Base-by-base conservation (phyloP, 768 basidiomycete genomes). In the Hericium coralloides region DNA sequence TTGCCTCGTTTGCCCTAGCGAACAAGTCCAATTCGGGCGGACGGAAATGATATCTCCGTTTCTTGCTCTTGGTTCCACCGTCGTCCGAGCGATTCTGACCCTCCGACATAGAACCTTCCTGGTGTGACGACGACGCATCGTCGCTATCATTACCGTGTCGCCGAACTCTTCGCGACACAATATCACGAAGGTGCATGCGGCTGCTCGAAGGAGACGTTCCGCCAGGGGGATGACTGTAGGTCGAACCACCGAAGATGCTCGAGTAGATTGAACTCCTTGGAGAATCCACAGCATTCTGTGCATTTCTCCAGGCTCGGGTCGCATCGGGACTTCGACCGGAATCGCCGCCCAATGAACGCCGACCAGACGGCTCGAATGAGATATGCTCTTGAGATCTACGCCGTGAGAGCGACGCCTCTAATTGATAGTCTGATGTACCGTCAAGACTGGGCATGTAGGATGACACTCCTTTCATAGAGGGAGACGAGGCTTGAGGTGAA, bases 361-460 rank as follows among this genome's bases (percentile, higher is more conserved):
- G 72, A 10, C 75, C 72, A 5, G 74, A 72, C n/a, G 84, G 85
- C 57, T 85, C 81, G 59, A 86, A 85, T 1, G 83, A 81, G 31
- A 83, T 59, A 36, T 69, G 73, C 10, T 74, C 80, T 52, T 85
- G 66, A 3, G 76, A 76, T 49, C 69, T 70, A 41, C 69, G 57
- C 36, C 65, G 56, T 31, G 61, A 58, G 18, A 62, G 41, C 17
- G 60, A 62, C 1, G 61, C 58, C 1, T 56, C 56, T 17, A 64
- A 41, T 23, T 57, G 55, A 38, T 57, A 52, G 22, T 52, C 49
- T 41, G 56, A 39, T 15, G 12, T 25, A 38, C 23, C 48, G 25
- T 25, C 14, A 20, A 65, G 64, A 25, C 63, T 59, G 1, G 66
- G 65, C 20, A 65, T 61, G 14, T 58, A 60, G 10, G 61, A 63